These are phyloP conservation scores for Puya raimondii DNA, from an alignment of 176 grass and related monocot species.

Conservation along the genomic window DNA sequence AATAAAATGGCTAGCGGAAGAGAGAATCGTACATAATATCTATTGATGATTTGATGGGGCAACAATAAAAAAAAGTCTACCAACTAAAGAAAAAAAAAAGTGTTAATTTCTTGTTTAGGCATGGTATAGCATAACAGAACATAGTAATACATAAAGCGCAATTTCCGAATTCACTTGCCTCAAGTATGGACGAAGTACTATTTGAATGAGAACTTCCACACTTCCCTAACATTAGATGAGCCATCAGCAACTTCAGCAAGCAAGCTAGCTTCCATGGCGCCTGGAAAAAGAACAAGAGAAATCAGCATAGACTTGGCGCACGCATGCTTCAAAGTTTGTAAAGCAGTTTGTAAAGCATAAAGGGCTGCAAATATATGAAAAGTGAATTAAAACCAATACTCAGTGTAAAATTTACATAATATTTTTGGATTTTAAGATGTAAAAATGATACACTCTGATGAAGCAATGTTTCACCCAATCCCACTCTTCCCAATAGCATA, in stretches of 20 bases:
- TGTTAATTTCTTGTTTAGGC: not conserved
- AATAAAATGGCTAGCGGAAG: not conserved
- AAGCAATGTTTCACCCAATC: too few species aligned
- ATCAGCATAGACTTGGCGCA: not conserved
- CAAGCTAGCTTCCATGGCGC: conserved; percentile 46
- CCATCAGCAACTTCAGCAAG: conserved; percentile 78
- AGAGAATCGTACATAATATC: not conserved
- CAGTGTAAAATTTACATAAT: too few species aligned
- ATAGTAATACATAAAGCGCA: not conserved
- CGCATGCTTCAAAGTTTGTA: too few species aligned
- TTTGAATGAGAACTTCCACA: conserved; percentile 75
- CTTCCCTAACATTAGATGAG: conserved; percentile 88
- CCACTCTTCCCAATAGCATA: not conserved
- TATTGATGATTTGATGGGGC: not conserved
- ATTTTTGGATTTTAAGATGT: too few species aligned
- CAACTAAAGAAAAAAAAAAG: not conserved
- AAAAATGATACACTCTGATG: too few species aligned
- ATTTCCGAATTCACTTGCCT: not conserved
- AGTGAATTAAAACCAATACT: too few species aligned
- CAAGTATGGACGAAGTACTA: conserved; percentile 18
- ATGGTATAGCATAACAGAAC: not conserved
- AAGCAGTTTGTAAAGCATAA: too few species aligned
- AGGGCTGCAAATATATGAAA: too few species aligned
- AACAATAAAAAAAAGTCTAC: too few species aligned
- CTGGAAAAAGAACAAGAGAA: conserved; percentile 30